Base-by-base conservation (phyloP, 2,329 filamentous ascomycete genomes). In the Salinomyces thailandicus region DNA sequence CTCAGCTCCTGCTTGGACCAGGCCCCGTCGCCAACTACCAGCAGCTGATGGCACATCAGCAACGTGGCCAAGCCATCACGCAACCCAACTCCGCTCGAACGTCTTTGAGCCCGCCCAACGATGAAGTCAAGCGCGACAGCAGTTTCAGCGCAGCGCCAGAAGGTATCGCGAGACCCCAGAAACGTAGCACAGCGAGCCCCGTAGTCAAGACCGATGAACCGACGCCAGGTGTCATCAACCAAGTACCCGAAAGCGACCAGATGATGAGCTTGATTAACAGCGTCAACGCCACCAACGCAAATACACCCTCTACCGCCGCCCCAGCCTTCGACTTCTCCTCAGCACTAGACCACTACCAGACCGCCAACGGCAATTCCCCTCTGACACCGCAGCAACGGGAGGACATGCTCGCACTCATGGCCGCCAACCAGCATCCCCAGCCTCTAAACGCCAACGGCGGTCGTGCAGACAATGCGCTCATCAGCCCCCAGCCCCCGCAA, bases 391-490 rank as follows among this genome's bases (percentile, higher is more conserved):
- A 68, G 48, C 62, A 71, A 44, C 61, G 67, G 11, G 62, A 62
- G 40, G 59, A 67, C 31, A 62, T 71, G 42, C 59, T 71, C 4
- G 59, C 37, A 8, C 52, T 68, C 29, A 69, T 71, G 48, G 51
- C 50, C 42, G 53, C 22, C 22, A 26, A 26, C 22, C 22, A 26
- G n/a, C 22, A 8, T n/a, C 22, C 9, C 9, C 22, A 26, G n/a
- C 22, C 22, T n/a, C 3, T 8, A 8, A 26, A 26, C 22, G 9
- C 22, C 22, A 9, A 8, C 22, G 55, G 56, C 4, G 61, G 67
- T 16, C 55, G 55, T 11, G 17, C 45, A 34, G 75, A 76, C 53
- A 77, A 75, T 44, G 73, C 74, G 2, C 61, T 78, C 8, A 64
- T 71, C 30, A 71, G 68, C 12, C 72, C 73, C 3, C 66, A 61